Base-by-base conservation (phyloP, 495 filamentous ascomycete genomes). In the Hapsidospora chrysogenum region DNA sequence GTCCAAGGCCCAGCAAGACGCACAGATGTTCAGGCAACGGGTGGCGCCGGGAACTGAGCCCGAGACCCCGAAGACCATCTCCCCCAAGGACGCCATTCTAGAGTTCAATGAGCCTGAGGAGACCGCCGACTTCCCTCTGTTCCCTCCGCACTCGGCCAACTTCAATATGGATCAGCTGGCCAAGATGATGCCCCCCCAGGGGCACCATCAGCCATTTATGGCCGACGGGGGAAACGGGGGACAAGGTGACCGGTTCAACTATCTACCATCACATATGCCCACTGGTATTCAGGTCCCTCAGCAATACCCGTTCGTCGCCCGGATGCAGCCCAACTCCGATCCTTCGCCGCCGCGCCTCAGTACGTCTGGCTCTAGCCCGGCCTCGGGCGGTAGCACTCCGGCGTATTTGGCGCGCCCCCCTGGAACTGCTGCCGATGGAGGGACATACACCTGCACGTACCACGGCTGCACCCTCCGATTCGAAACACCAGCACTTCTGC, bases 371-470 rank as follows among this genome's bases (percentile, higher is more conserved):
- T 51, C 52, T 9, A 57, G 44, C 31, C 44, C 44, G 5, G 42
- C 51, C 35, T 36, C 43, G 17, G 37, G 42, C 23, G 35, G 38
- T 40, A 47, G 35, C 42, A 50, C 57, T 41, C 50, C 50, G 2
- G 56, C 54, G 31, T 20, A 9, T 3, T 15, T 19, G 66, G 70
- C 29, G 83, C 84, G 3, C 7, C 33, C 33, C 3, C 48, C 54
- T 2, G 64, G 75, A 21, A 72, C 80, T 1, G 64, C 61, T 9
- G 78, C 87, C 1, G 79, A 87, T 45, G 68, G 74, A 19, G 89
- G 87, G 9, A 92, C 84, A 1, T 97, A 95, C 64, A 85, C 84
- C 14, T 97, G 92, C 54, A 92, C 84, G 10, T 92, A 94, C 46
- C 84, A 86, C 52, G 82, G 83, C 31, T 97, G 89, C 51, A 76